Base-by-base conservation (phyloP, 225 moss, liverwort and hornwort species). In the Marchantia polymorpha region DNA sequence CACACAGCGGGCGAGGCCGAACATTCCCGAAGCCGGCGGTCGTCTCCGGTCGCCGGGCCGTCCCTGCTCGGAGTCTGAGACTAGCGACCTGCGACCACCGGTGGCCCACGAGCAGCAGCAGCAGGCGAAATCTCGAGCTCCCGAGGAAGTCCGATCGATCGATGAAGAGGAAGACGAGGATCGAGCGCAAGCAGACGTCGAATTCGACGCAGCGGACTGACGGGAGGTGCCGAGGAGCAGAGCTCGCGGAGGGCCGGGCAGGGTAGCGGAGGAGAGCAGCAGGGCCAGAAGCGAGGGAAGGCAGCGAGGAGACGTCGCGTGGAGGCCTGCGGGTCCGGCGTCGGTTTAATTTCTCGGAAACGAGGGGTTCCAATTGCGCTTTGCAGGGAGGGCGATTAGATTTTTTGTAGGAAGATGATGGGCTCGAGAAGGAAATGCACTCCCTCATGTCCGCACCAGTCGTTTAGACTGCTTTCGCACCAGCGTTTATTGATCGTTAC, bases 381-480 rank as follows among this genome's bases (percentile, higher is more conserved):
- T 72, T 6, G 16, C n/a, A 12, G 50, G 39, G 13, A 19, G 17
- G 50, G 48, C 20, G 71, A 51, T 49, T 72, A 20, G 48, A 22
- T 20, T 22, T 10, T 0, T 74, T 74, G 74, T 12, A 9, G 29
- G 54, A 53, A 7, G 51, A 74, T 74, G 74, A 54, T 74, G 74
- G 55, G 74, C 74, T 74, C 74, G 19, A 53, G 74, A 29, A 55
- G 26, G 54, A 30, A 14, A 53, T 55, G 4, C 55, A 51, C 25
- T 74, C 74, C 29, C 56, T 55, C 54, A 52, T 26, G 54, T 29
- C 15, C 29, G 54, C 76, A 76, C 59, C 76, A 76, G 29, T 61
- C 48, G 47, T 8, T 0, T 22, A 47, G n/a, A n/a, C n/a, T n/a
- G n/a, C n/a, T n/a, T n/a, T n/a, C n/a, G n/a, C n/a, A n/a, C n/a